A percentile compares a stretch with the other conserved stretches of the same genome.
phyloP scores from a whole-genome alignment of 2,329 filamentous ascomycete species.

The Thermomyces lanuginosus region DNA sequence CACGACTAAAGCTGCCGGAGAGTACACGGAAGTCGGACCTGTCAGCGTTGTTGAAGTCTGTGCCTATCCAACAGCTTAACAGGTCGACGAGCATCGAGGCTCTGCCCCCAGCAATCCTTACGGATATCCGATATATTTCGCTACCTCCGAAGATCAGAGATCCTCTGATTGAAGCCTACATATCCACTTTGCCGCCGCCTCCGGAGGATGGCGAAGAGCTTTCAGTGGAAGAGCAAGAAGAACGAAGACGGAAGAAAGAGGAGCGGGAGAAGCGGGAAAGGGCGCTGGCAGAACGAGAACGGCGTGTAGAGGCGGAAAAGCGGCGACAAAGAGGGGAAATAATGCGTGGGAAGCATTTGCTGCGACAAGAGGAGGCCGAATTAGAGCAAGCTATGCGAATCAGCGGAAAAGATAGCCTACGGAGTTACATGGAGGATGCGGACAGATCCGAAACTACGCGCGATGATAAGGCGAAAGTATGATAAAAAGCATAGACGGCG shows the following conservation, averaged over 20 bases:
- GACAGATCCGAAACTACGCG: too few relatives aligned
- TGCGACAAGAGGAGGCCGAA: slow-evolving; percentile 29
- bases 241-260: slow-evolving; percentile 19
- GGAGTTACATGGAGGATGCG: slow-evolving; percentile 23
- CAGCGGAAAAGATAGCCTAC: slow-evolving; percentile 24
- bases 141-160: slow-evolving; percentile 23
- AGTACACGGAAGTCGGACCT: slow-evolving; percentile 31
- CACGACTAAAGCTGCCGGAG: slow-evolving; percentile 31
- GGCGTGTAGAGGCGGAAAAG: slow-evolving; percentile 28
- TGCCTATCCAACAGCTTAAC: slow-evolving; percentile 24
- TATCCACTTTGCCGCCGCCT: slow-evolving; percentile 25
- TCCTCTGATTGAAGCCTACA: slow-evolving; percentile 27
- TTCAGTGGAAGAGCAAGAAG: slow-evolving; percentile 23
- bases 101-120: slow-evolving; percentile 26
- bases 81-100: slow-evolving; percentile 22
- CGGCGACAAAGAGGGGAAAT: slow-evolving; percentile 24
- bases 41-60: slow-evolving; percentile 28
- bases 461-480: slow-evolving; percentile 7
- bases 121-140: slow-evolving; percentile 30
- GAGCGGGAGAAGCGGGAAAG: slow-evolving; percentile 30
- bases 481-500: slow-evolving; percentile 3
- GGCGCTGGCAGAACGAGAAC: slow-evolving; percentile 28
- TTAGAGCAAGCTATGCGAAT: slow-evolving; percentile 29
- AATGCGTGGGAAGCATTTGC: slow-evolving; percentile 24
- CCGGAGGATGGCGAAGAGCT: slow-evolving; percentile 16